Evolutionary conservation across 495 filamentous ascomycete genomes (phyloP).

Genomic region (Xylaria telfairii): DNA sequence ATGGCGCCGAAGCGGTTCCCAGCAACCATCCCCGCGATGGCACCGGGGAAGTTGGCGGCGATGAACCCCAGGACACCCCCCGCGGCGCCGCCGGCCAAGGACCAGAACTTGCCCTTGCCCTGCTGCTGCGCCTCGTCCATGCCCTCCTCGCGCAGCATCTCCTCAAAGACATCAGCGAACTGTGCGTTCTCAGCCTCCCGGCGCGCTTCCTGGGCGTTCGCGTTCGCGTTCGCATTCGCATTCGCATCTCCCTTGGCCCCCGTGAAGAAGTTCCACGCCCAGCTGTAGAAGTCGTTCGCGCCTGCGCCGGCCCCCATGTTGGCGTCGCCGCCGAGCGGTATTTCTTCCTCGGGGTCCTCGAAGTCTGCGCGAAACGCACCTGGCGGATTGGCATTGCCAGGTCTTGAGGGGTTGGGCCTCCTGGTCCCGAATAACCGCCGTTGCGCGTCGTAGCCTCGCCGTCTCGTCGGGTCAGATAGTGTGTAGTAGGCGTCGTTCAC

Average conservation of each 20-base stretch:
- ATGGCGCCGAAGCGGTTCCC: slow-evolving; percentile 89
- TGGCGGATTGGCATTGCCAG: slow-evolving; percentile 39
- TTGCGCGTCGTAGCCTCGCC: slow-evolving; percentile 87
- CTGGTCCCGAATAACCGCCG: slow-evolving; percentile 50
- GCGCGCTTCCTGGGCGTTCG: slow-evolving; percentile 34
- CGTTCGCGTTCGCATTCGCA: slow-evolving; percentile 28
- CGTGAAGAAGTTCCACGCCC: slow-evolving; percentile 60
- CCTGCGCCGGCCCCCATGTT: slow-evolving; percentile 1
- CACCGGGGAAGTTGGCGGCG: slow-evolving; percentile 86
- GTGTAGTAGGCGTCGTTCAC: slow-evolving; percentile 99
- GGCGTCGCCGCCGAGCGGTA: slow-evolving; percentile 46
- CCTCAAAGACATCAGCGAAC: slow-evolving; percentile 92
- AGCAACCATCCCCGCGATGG: slow-evolving; percentile 88
- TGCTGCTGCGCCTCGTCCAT: slow-evolving; percentile 65
- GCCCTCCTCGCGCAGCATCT: slow-evolving; percentile 95
- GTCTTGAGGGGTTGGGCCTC: slow-evolving; percentile 15
- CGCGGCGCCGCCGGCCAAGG: slow-evolving; percentile 80
- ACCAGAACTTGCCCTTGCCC: slow-evolving; percentile 81
- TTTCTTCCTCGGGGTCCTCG: slow-evolving; percentile 62
- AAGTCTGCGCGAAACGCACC: slow-evolving; percentile 50
- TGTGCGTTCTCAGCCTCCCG: slow-evolving; percentile 68
- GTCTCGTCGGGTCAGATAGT: slow-evolving; percentile 77
- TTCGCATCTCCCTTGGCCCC: slow-evolving; percentile 31
- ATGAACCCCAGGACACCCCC: slow-evolving; percentile 95
- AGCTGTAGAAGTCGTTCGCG: slow-evolving; percentile 43